phyloP scores from a whole-genome alignment of 306 rosid species.

The Elaeagnus macrophylla region DNA sequence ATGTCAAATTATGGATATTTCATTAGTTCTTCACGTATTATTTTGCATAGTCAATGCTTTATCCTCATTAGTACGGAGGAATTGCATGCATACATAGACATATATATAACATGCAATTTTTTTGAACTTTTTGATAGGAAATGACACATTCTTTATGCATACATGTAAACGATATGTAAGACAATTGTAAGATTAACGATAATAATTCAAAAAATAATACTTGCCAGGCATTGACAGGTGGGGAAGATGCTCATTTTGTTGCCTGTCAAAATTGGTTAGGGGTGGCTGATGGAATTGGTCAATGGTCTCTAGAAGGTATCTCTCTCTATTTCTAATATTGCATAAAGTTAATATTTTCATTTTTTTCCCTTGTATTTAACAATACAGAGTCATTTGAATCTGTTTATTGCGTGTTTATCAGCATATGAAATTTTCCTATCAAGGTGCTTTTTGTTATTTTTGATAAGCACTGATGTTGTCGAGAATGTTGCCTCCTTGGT shows the following conservation, averaged over 20 bases:
- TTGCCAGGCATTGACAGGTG: conserved; percentile 64
- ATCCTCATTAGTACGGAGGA: too few relatives aligned
- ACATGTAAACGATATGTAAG: not conserved
- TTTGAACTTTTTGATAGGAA: too few relatives aligned
- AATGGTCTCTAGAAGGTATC: conserved; percentile 71
- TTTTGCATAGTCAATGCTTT: too few relatives aligned
- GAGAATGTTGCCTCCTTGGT: too few relatives aligned
- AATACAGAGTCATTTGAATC: not conserved
- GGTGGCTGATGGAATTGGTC: conserved; percentile 75
- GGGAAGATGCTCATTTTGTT: conserved; percentile 64
- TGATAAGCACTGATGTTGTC: too few relatives aligned
- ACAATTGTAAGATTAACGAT: conserved; percentile 16
- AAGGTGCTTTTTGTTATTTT: too few relatives aligned
- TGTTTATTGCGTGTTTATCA: not conserved
- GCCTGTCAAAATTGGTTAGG: conserved; percentile 57
- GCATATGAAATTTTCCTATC: not conserved
- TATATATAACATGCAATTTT: too few relatives aligned
- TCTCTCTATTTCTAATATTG: not conserved
- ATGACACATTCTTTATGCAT: not conserved
- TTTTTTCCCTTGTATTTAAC: not conserved
- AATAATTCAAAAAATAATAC: conserved; percentile 38
- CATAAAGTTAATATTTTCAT: not conserved
- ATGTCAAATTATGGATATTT: not conserved
- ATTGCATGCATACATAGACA: too few relatives aligned
- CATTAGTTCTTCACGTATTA: too few relatives aligned